Conservation (phyloP, 1,139 yeast species). For the Suhomyces coccinellae region DNA sequence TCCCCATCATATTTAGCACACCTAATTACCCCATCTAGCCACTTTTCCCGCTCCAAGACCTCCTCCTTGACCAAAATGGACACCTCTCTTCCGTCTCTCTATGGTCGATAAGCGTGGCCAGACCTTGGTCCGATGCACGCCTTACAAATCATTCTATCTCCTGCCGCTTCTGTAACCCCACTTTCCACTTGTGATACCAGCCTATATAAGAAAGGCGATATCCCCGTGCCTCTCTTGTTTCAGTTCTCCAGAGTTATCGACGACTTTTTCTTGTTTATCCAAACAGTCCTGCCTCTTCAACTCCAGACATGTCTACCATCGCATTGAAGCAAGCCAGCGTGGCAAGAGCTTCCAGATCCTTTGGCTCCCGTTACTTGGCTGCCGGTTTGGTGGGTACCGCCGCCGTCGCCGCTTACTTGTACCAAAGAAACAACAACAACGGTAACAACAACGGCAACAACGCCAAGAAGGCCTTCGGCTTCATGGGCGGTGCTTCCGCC, state of each 20-base stretch:
- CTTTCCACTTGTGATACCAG: slow-evolving; percentile 1
- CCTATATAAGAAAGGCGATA: slow-evolving; percentile 1
- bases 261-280: no score
- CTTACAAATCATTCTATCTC: slow-evolving; percentile 4
- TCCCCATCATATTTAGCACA: no score
- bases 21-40: no score
- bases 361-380: slow-evolving; percentile 11
- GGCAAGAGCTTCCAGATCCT: slow-evolving; percentile 7
- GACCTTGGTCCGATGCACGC: no score
- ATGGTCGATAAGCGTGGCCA: no score
- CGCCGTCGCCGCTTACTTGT: slow-evolving; percentile 22
- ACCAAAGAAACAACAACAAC: slow-evolving; percentile 9
- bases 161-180: not conserved
- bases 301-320: slow-evolving; percentile 21
- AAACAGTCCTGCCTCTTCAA: not conserved
- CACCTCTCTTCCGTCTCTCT: no score
- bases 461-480: slow-evolving; percentile 7
- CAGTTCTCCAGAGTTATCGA: not conserved
- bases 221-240: not conserved
- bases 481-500: slow-evolving; percentile 26
- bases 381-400: slow-evolving; percentile 28
- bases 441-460: slow-evolving; percentile 9
- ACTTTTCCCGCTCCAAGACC: no score
- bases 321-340: slow-evolving; percentile 15
- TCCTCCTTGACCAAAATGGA: no score